These are phyloP conservation scores for Pythium aristosporum DNA, from an alignment of 352 stramenopile species.

Conservation along the genomic window DNA sequence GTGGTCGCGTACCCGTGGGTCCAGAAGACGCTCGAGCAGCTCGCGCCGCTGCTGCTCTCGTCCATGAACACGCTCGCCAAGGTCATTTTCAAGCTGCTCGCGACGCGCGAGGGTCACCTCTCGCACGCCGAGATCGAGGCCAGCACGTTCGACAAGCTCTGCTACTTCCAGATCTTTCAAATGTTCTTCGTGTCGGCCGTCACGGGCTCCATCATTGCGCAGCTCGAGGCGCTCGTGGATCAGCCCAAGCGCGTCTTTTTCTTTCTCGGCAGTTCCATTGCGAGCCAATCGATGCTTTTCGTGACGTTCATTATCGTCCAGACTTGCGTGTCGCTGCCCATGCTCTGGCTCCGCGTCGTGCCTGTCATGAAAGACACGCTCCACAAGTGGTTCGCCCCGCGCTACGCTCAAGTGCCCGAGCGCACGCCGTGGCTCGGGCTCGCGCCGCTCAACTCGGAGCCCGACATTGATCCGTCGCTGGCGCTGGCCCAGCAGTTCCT, in stretches of 20 bases:
- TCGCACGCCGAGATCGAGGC: constrained; percentile 67
- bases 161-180: constrained; percentile 77
- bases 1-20: constrained; percentile 54
- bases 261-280: constrained; percentile 70
- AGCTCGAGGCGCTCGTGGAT: constrained; percentile 60
- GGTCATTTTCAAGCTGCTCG: constrained; percentile 64
- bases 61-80: constrained; percentile 71
- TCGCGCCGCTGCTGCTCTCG: constrained; percentile 60
- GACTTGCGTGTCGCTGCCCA: constrained; percentile 55
- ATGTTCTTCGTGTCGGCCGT: constrained; percentile 83
- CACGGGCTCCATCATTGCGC: constrained; percentile 57
- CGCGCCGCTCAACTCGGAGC: constrained; percentile 47
- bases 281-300: constrained; percentile 79
- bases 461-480: constrained; percentile 55
- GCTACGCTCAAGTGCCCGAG: constrained; percentile 45
- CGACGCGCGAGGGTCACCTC: constrained; percentile 61
- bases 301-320: constrained; percentile 79
- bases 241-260: constrained; percentile 59
- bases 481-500: constrained; percentile 69
- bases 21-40: constrained; percentile 54
- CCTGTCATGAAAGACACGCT: constrained; percentile 43
- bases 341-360: constrained; percentile 61
- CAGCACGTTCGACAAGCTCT: constrained; percentile 73
- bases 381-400: constrained; percentile 50
- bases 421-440: constrained; percentile 57